Base-by-base conservation (phyloP, 176 grass and related monocot genomes). In the Oryza coarctata region DNA sequence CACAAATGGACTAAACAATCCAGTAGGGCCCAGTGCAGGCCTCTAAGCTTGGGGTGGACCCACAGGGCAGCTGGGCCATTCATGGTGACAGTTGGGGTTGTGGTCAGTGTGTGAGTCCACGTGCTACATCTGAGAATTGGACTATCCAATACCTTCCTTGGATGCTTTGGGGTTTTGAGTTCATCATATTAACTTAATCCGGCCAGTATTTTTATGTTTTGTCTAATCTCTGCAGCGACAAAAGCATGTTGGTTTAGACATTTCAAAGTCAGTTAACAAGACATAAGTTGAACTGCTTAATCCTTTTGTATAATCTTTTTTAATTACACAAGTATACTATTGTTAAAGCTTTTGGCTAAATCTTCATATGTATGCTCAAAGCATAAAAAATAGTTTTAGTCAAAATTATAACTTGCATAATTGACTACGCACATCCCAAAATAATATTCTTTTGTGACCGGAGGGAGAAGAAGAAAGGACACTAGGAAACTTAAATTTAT, bases 41-140 rank as follows among this genome's bases (percentile, higher is more conserved):
- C 7, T n/a, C 49, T 77, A 26, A 6, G 7, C 13, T 61, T 69
- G 49, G 22, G 11, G 0, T 23, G 80, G 44, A 60, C 74, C 86
- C 61, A 84, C 75, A 74, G 3, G 61, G 81, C 81, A 80, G 87
- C 12, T 68, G 76, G 70, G 0, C 36, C 69, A 88, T 84, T 88
- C 75, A 75, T 80, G 62, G 20, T 88, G 81, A 79, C 75, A 62
- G 23, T 69, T 88, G 70, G 86, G 81, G 47, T 5, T 68, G 55
- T 29, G 26, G 35, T 73, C 75, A 67, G 41, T 79, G 12, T 36
- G 68, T 68, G 75, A 80, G 68, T 32, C 81, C 75, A 84, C 27
- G 74, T 67, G 40, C 74, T 66, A 6, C 60, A 67, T 66, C 44
- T 55, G 58, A 43, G 34, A 18, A 39, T 58, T 55, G 9, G 57